Percentiles rank a stretch among this genome's conserved stretches.
Conservation (phyloP, 163 green algal species). For the Picocystis sp. region DNA sequence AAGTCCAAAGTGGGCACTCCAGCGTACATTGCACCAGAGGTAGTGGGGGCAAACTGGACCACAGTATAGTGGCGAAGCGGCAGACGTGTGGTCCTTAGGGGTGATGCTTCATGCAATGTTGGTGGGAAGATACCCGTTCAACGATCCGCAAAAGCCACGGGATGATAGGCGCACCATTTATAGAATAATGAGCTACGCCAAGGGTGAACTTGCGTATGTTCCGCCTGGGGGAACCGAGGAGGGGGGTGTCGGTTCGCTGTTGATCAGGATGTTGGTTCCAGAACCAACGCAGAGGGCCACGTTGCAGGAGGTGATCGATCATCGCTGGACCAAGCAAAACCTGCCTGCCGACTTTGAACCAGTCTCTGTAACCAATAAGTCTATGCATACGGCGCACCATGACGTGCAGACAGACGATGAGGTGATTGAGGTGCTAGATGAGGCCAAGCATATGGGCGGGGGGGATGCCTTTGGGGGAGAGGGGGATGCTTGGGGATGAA, state of each 20-base stretch:
- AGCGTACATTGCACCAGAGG: conserved; percentile 69
- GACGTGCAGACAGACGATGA: too few species aligned
- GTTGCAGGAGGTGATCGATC: conserved; percentile 16
- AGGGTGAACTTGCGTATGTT: too few species aligned
- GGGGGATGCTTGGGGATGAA: too few species aligned
- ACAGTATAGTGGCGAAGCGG: conserved; percentile 9
- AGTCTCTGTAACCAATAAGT: too few species aligned
- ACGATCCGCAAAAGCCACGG: conserved; percentile 3
- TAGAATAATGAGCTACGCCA: background rate
- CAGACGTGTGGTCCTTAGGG: conserved; percentile 24
- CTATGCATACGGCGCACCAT: too few species aligned
- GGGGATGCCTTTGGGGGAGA: too few species aligned
- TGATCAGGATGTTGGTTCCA: conserved; percentile 16
- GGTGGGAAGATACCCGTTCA: conserved; percentile 26
- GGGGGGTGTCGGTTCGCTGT: conserved; percentile 7
- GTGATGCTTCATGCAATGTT: conserved; percentile 34
- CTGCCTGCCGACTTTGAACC: conserved; percentile 10
- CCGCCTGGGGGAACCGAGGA: too few species aligned
- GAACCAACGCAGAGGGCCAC: conserved; percentile 8
- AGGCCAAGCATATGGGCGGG: too few species aligned
- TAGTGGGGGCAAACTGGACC: conserved; percentile 13
- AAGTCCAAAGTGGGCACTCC: conserved; percentile 60
- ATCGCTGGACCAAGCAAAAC: conserved; percentile 21
- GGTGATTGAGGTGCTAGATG: too few species aligned
- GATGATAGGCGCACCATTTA: conserved; percentile 9